Conservation (phyloP, 345 rosid species). For the Ceriops decandra region DNA sequence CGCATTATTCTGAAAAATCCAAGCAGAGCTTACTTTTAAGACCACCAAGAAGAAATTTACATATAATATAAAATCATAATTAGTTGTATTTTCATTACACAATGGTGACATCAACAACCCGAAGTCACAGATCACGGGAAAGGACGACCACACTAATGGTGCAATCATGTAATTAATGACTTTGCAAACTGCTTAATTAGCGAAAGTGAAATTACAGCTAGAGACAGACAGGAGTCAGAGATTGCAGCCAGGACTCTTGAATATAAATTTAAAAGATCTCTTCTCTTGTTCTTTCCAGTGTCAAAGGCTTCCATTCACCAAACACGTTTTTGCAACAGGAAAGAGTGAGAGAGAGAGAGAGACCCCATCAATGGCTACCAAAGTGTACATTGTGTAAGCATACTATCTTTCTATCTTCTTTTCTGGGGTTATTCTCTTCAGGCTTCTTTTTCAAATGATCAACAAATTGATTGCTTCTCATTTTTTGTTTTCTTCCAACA, state of each 20-base stretch:
- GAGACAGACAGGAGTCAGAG: neutral
- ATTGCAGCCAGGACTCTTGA: neutral
- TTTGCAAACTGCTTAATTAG: neutral
- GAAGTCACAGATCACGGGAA: neutral
- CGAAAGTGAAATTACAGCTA: no score
- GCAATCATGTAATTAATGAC: slow-evolving; percentile 9
- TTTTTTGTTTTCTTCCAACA: slow-evolving; percentile 1
- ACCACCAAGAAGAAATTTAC: no score
- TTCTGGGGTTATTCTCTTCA: neutral
- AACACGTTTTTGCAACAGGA: neutral
- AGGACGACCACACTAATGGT: slow-evolving; percentile 12
- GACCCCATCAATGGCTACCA: slow-evolving; percentile 45
- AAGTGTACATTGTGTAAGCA: slow-evolving; percentile 59
- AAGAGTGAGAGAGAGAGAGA: neutral
- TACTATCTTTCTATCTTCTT: slow-evolving; percentile 1
- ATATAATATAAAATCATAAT: no score
- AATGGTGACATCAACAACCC: neutral
- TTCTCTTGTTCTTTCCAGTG: neutral
- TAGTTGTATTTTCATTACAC: no score
- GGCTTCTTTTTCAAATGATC: neutral
- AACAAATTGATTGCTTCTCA: neutral
- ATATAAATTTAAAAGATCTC: slow-evolving; percentile 29
- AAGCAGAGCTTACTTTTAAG: no score
- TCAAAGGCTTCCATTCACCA: slow-evolving; percentile 7
- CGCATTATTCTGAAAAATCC: no score